Percentiles rank a stretch among this genome's conserved stretches.
Conservation (phyloP, 2,329 filamentous ascomycete species). For the Ophiostoma sp. region DNA sequence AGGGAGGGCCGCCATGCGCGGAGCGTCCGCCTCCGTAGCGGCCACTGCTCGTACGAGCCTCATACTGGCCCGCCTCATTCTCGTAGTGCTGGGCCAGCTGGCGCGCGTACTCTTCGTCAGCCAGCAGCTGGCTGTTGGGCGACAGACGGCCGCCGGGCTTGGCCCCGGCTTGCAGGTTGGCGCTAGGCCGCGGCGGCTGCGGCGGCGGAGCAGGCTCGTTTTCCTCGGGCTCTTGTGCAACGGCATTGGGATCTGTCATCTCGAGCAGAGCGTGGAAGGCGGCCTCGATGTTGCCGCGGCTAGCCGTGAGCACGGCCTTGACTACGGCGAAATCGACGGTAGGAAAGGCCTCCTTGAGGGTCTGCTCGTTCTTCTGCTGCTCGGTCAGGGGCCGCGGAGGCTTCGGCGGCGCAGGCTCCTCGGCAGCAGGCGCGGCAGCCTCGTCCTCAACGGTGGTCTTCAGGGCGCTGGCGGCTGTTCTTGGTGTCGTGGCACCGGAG, state of each 20-base stretch:
- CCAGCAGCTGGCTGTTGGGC: constrained; percentile 73
- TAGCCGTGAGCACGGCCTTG: constrained; percentile 81
- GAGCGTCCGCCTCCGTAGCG: constrained; percentile 22
- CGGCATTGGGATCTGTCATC: constrained; percentile 73
- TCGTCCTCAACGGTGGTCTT: constrained; percentile 26
- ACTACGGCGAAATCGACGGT: constrained; percentile 72
- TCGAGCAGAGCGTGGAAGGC: constrained; percentile 91
- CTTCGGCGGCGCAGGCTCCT: constrained; percentile 58
- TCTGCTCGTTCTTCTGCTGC: constrained; percentile 77
- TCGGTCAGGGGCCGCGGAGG: constrained; percentile 78
- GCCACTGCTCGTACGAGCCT: constrained; percentile 44
- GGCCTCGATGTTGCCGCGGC: constrained; percentile 79
- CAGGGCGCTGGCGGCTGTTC: constrained; percentile 31
- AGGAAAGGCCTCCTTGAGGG: constrained; percentile 90
- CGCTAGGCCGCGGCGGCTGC: constrained; percentile 67
- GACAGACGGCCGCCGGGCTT: constrained; percentile 59
- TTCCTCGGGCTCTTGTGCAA: constrained; percentile 31
- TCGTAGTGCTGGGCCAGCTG: constrained; percentile 90
- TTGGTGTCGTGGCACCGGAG: constrained; percentile 24
- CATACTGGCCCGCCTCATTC: constrained; percentile 50
- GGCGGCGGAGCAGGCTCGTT: constrained; percentile 59
- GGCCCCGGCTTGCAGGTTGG: constrained; percentile 51
- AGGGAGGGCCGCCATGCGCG: constrained; percentile 25
- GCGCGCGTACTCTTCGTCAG: constrained; percentile 83
- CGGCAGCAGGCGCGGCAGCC: constrained; percentile 34